Conservation (phyloP, 805 yeast species). For the Wickerhamomyces canadensis region DNA sequence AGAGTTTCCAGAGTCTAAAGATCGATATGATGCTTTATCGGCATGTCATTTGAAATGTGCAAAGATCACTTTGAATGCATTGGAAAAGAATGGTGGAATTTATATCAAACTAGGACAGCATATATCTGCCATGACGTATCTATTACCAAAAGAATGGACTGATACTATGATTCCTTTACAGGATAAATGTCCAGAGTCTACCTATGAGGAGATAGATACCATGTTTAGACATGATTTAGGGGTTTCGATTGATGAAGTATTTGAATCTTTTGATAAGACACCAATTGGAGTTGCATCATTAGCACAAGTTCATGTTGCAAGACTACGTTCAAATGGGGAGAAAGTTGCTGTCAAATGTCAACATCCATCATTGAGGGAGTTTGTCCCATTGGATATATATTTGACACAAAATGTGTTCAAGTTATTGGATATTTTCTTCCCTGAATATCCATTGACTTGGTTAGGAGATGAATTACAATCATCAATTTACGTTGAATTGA, state of each 20-base stretch:
- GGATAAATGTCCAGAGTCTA: constrained; percentile 81
- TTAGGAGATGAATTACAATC: constrained; percentile 87
- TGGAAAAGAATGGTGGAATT: constrained; percentile 85
- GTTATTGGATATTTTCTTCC: constrained; percentile 72
- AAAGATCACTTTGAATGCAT: constrained; percentile 65
- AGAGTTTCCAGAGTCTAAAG: constrained; percentile 39
- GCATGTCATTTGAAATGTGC: constrained; percentile 77
- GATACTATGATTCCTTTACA: constrained; percentile 89
- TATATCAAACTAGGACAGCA: constrained; percentile 96
- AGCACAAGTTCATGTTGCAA: constrained; percentile 91
- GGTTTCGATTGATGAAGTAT: constrained; percentile 50
- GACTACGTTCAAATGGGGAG: constrained; percentile 46
- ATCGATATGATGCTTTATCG: constrained; percentile 46
- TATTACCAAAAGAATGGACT: constrained; percentile 93
- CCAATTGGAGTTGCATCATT: constrained; percentile 96
- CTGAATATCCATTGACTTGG: constrained; percentile 93
- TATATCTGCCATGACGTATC: constrained; percentile 83
- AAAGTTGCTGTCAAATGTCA: constrained; percentile 93
- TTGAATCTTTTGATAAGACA: constrained; percentile 54
- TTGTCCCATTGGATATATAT: constrained; percentile 84
- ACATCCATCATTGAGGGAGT: constrained; percentile 81
- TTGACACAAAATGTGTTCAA: constrained; percentile 73
- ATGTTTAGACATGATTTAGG: constrained; percentile 73
- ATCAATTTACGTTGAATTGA: constrained; percentile 86
- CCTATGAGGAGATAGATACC: constrained; percentile 57